Evolutionary conservation across 495 filamentous ascomycete species (phyloP).

Genomic region (Elasticomyces elasticus): DNA sequence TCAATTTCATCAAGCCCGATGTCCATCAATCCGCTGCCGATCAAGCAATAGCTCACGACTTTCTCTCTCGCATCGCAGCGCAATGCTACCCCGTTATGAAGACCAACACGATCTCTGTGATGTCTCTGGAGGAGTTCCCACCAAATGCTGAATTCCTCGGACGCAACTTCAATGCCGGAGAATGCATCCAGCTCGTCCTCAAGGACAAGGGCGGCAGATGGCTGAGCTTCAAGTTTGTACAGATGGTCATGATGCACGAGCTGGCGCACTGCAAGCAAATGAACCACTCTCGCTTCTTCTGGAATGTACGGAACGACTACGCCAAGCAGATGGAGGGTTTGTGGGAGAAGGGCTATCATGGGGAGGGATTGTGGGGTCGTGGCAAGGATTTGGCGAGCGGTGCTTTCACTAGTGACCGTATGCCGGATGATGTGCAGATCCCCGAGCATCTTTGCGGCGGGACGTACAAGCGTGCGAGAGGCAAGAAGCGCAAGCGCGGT

Average conservation of each 20-base stretch:
- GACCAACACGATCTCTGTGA: slow-evolving; percentile 54
- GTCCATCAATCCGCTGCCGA: slow-evolving; percentile 39
- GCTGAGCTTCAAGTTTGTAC: slow-evolving; percentile 65
- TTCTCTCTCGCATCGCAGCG: slow-evolving; percentile 65
- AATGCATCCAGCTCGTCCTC: slow-evolving; percentile 69
- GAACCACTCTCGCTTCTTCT: slow-evolving; percentile 67
- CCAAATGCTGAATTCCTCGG: slow-evolving; percentile 66
- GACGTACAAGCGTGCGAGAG: slow-evolving; percentile 46
- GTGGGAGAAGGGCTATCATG: slow-evolving; percentile 56
- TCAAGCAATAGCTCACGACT: slow-evolving; percentile 52
- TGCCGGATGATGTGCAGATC: slow-evolving; percentile 42
- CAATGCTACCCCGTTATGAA: slow-evolving; percentile 70
- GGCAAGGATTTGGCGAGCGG: slow-evolving; percentile 52
- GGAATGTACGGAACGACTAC: slow-evolving; percentile 59
- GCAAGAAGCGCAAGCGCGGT: slow-evolving; percentile 40
- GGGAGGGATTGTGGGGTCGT: slow-evolving; percentile 68
- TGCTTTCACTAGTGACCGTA: slow-evolving; percentile 42
- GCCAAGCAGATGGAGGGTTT: slow-evolving; percentile 53
- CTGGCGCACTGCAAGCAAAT: slow-evolving; percentile 75
- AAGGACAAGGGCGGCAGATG: slow-evolving; percentile 51
- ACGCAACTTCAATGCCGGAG: slow-evolving; percentile 78
- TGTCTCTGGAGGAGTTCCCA: slow-evolving; percentile 65
- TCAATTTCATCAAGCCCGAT: slow-evolving; percentile 69
- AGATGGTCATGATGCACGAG: slow-evolving; percentile 79
- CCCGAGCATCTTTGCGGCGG: slow-evolving; percentile 62